Percentiles rank a stretch among this genome's conserved stretches.
Evolutionary conservation across 2,329 filamentous ascomycete genomes (phyloP).

Genomic region (Aspergillus candidus): DNA sequence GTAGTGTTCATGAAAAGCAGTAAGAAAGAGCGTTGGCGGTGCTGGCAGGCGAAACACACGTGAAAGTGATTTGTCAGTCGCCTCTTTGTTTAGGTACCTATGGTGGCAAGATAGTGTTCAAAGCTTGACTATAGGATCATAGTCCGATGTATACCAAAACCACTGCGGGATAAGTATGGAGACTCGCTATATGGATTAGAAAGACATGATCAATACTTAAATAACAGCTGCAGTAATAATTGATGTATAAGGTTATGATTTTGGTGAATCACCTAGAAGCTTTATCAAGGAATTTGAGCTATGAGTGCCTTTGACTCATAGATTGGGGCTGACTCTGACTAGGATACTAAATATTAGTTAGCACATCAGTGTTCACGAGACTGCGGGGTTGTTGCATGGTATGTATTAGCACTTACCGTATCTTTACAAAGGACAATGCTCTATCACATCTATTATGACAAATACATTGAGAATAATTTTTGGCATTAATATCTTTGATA

Average conservation of each 20-base stretch:
- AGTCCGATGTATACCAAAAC: background rate
- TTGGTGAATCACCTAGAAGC: constrained; percentile 1
- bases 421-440: constrained; percentile 3
- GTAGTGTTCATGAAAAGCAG: constrained; percentile 18
- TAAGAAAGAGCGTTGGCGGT: constrained; percentile 14
- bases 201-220: background rate
- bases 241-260: background rate
- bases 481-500: no score
- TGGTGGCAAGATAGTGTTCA: constrained; percentile 17
- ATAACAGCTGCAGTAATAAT: background rate
- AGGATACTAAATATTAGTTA: constrained; percentile 9
- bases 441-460: no score
- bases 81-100: constrained; percentile 14
- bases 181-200: no score
- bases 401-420: constrained; percentile 6
- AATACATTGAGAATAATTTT: no score
- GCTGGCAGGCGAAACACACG: constrained; percentile 16
- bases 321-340: constrained; percentile 13
- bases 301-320: constrained; percentile 12
- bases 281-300: constrained; percentile 6
- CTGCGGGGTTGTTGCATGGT: constrained; percentile 23
- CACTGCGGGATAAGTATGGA: constrained; percentile 2
- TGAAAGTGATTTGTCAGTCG: constrained; percentile 23
- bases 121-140: constrained; percentile 18
- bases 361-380: constrained; percentile 15